Conservation (phyloP, 495 filamentous ascomycete species). For the Trichocladium antarcticum region DNA sequence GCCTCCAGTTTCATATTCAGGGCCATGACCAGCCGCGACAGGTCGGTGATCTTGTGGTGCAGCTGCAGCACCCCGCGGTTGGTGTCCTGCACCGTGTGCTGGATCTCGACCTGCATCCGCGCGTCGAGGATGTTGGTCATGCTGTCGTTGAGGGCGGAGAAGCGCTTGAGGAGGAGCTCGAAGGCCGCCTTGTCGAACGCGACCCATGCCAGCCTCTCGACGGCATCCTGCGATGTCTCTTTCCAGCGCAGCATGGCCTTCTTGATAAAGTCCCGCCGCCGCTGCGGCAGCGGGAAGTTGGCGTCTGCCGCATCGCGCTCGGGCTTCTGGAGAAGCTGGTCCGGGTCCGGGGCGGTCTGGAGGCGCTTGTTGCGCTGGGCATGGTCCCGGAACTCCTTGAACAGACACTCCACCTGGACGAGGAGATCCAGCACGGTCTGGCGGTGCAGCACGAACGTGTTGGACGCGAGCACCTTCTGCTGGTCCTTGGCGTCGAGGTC, state of each 20-base stretch:
- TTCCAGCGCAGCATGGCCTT: constrained; percentile 30
- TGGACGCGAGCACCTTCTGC: constrained; percentile 30
- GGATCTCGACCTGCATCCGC: constrained; percentile 35
- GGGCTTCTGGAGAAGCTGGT: constrained; percentile 23
- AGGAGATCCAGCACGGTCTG: constrained; percentile 35
- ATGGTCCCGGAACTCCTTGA: constrained; percentile 35
- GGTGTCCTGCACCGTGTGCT: constrained; percentile 35
- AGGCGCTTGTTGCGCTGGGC: constrained; percentile 27
- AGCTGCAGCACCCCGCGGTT: constrained; percentile 36
- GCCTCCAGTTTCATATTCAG: constrained; percentile 27
- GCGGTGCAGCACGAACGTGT: constrained; percentile 35
- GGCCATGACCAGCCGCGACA: constrained; percentile 33
- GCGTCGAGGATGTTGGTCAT: constrained; percentile 38
- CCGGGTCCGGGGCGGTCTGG: constrained; percentile 20
- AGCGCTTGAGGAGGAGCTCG: constrained; percentile 30
- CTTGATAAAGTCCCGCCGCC: constrained; percentile 30
- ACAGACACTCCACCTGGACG: constrained; percentile 35
- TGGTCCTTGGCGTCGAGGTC: constrained; percentile 26
- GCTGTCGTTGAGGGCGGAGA: constrained; percentile 34
- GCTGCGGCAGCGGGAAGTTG: constrained; percentile 27
- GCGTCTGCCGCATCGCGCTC: constrained; percentile 30
- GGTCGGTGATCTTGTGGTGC: constrained; percentile 32
- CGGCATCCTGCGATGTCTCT: constrained; percentile 23
- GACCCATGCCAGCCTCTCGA: constrained; percentile 29
- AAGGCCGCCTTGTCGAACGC: constrained; percentile 36